Base-by-base conservation (phyloP, 805 yeast species). In the Schizosaccharomyces japonicus region DNA sequence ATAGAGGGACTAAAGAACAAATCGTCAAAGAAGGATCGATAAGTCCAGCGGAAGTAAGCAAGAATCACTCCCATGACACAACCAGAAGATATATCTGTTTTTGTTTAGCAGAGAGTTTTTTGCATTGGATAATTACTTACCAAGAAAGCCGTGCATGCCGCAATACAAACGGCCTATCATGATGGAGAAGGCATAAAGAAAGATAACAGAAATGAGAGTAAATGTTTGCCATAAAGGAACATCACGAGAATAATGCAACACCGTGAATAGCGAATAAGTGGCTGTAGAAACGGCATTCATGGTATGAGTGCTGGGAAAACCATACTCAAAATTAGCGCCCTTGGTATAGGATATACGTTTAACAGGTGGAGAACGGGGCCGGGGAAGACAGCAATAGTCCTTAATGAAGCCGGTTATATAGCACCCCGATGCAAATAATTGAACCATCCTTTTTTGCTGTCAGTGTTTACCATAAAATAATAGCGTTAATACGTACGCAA, bases 111-210 rank as follows among this genome's bases (percentile, higher is more conserved):
- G n/a, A 30, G 13, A n/a, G 10, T 10, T 10, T 30, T 10, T 30
- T 10, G 32, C 10, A 10, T 10, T 30, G n/a, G n/a, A 30, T 30
- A 30, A 30, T 30, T n/a, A n/a, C 32, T 30, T 30, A 30, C 32
- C 32, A 21, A 80, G 61, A 50, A 80, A 71, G 2, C 98, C 96
- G 63, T 90, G 98, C 98, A 87, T 87, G 2, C 98, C 98, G 60
- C 94, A 84, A 63, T 90, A 87, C 7, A 87, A 57, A 49, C 98
- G 67, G 15, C 98, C 98, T 51, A 74, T 58, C 1, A 80, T 70
- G 50, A 90, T 65, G 5, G 84, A 73, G 32, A 67, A 50, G 56
- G 74, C 75, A 58, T 84, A 84, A 21, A 71, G 48, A 21, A 45
- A 15, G 48, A 52, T 53, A 25, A 53, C 27, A 27, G 40, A 11